phyloP scores from a whole-genome alignment of 148 eudicot species.

The Gaultheria prostrata region DNA sequence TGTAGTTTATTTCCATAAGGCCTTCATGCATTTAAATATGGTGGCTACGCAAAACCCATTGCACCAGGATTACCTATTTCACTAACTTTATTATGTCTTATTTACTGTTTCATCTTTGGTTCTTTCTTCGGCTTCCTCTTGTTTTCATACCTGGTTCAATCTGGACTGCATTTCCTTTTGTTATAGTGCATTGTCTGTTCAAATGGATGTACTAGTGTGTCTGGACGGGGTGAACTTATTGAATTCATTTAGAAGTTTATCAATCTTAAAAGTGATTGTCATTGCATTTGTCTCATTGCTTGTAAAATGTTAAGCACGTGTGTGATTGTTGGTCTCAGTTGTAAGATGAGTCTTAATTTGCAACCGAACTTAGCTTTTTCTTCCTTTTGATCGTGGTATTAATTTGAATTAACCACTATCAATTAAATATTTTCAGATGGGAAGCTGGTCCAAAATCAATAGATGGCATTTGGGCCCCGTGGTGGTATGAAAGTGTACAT shows the following conservation, averaged over 20 bases:
- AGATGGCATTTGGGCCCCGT: conserved; percentile 96
- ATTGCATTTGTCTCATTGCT: neutral
- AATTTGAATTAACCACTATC: neutral
- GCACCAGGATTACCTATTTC: neutral
- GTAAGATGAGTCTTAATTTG: neutral
- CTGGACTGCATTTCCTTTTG: neutral
- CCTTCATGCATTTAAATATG: conserved; percentile 10
- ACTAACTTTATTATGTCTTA: neutral
- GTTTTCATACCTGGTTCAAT: neutral
- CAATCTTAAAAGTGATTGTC: neutral
- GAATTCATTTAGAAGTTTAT: neutral
- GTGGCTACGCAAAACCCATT: neutral
- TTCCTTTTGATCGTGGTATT: conserved; percentile 1
- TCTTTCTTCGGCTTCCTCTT: neutral
- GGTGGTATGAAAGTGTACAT: conserved; percentile 86
- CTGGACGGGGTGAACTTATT: neutral
- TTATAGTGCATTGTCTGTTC: neutral
- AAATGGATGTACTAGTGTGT: neutral
- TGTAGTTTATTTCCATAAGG: neutral
- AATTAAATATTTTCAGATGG: conserved; percentile 58
- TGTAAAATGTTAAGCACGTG: neutral
- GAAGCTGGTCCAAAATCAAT: conserved; percentile 79
- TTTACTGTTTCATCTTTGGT: neutral
- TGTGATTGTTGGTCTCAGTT: neutral
- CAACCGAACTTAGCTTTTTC: neutral